Percentiles rank a stretch among this genome's conserved stretches.
Evolutionary conservation across 179 eudicot species (phyloP).

Genomic region (Silene coronaria): DNA sequence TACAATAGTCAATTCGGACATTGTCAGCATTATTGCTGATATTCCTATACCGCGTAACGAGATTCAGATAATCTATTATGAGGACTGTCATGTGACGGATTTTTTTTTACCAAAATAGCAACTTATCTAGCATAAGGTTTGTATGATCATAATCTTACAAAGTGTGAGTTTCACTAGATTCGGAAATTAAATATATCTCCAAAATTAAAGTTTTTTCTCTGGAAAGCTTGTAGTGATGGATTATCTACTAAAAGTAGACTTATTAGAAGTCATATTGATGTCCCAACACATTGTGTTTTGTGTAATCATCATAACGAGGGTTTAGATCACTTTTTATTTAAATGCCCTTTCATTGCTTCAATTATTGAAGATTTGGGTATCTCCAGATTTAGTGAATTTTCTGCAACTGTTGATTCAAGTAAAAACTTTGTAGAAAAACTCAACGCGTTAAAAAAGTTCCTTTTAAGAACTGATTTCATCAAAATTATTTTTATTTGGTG

Average conservation of each 20-base stretch:
- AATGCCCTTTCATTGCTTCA: neutral
- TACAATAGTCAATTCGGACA: neutral
- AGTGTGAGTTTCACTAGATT: neutral
- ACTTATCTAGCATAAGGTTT: neutral
- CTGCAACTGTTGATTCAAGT: neutral
- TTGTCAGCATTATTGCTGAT: neutral
- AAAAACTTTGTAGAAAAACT: neutral
- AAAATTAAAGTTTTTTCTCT: too few species aligned
- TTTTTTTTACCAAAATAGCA: too few species aligned
- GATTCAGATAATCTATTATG: neutral
- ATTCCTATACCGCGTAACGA: neutral
- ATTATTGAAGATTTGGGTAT: neutral
- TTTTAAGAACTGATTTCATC: neutral
- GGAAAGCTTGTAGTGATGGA: neutral
- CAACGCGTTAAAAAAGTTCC: neutral
- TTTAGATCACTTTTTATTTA: neutral
- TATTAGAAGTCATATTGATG: neutral
- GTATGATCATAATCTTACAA: neutral
- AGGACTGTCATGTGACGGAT: neutral
- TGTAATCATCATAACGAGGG: neutral
- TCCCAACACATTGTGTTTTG: neutral
- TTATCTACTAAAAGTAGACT: neutral
- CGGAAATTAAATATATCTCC: too few species aligned
- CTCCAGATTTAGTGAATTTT: neutral
- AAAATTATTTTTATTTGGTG: too few species aligned